Conservation (phyloP, 1,139 yeast genomes). For the Suhomyces bolitotheri region DNA sequence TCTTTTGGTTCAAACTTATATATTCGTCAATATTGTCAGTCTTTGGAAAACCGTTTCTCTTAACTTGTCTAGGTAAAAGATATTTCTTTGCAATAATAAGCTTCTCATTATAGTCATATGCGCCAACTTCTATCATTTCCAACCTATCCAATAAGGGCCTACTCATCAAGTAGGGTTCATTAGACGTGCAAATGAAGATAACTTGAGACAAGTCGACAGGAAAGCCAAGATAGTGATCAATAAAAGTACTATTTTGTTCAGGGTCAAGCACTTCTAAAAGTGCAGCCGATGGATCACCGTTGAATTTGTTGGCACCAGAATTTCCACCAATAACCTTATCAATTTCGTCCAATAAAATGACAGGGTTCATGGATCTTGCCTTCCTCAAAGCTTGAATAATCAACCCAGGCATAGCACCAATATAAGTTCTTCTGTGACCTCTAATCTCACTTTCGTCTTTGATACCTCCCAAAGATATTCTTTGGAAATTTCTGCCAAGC, state of each 20-base stretch:
- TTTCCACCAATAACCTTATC: slow-evolving; percentile 75
- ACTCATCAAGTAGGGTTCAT: slow-evolving; percentile 71
- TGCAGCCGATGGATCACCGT: slow-evolving; percentile 93
- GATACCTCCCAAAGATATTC: slow-evolving; percentile 86
- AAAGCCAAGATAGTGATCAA: slow-evolving; percentile 84
- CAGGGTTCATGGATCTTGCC: slow-evolving; percentile 81
- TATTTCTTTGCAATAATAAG: slow-evolving; percentile 69
- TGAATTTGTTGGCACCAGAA: slow-evolving; percentile 49
- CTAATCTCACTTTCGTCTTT: slow-evolving; percentile 89
- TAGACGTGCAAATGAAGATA: slow-evolving; percentile 88
- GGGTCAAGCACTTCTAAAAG: slow-evolving; percentile 88
- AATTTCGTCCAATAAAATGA: slow-evolving; percentile 84
- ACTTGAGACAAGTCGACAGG: slow-evolving; percentile 86
- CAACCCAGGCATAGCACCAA: slow-evolving; percentile 92
- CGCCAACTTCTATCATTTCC: slow-evolving; percentile 79
- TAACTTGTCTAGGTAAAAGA: slow-evolving; percentile 76
- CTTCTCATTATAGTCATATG: slow-evolving; percentile 82
- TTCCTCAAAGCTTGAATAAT: slow-evolving; percentile 77
- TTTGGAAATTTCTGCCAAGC: slow-evolving; percentile 74
- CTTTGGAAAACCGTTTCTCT: slow-evolving; percentile 64
- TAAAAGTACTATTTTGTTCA: slow-evolving; percentile 77
- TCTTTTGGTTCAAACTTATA: slow-evolving; percentile 43
- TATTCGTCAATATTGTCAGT: slow-evolving; percentile 25
- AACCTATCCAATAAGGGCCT: slow-evolving; percentile 83
- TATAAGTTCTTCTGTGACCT: slow-evolving; percentile 91